Conservation (phyloP, 1,284 basidiomycete species). For the Fomes fomentarius region DNA sequence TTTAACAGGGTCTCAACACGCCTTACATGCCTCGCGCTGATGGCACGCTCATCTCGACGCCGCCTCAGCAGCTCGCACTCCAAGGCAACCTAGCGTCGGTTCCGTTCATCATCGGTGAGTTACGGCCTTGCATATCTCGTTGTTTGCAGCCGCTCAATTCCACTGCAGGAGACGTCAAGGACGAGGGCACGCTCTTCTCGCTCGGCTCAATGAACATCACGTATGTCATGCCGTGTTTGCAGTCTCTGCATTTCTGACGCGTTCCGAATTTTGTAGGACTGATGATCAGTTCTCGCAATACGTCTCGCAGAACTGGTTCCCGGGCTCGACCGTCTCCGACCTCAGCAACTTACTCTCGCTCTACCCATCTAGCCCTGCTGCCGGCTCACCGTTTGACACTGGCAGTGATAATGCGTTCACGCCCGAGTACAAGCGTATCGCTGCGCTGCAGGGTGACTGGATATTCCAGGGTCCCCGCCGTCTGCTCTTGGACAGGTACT, state of each 20-base stretch:
- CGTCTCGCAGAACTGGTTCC: slow-evolving; percentile 34
- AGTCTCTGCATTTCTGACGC: background rate
- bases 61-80: slow-evolving; percentile 27
- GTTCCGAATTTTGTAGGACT: slow-evolving; percentile 7
- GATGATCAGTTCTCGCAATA: slow-evolving; percentile 3
- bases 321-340: slow-evolving; percentile 29
- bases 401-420: slow-evolving; percentile 45
- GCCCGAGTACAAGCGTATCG: slow-evolving; percentile 54
- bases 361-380: slow-evolving; percentile 46
- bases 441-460: slow-evolving; percentile 50
- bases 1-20: slow-evolving; percentile 22
- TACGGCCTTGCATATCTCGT: no score
- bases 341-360: slow-evolving; percentile 36
- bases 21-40: slow-evolving; percentile 28
- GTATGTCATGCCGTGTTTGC: slow-evolving; percentile 3
- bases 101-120: slow-evolving; percentile 32
- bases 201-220: slow-evolving; percentile 17
- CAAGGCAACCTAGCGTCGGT: slow-evolving; percentile 29
- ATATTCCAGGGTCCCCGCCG: slow-evolving; percentile 51
- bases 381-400: slow-evolving; percentile 57
- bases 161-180: slow-evolving; percentile 29
- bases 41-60: slow-evolving; percentile 33
- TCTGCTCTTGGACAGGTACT: slow-evolving; percentile 32
- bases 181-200: slow-evolving; percentile 37
- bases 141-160: no score